phyloP scores from a whole-genome alignment of 177 flowering plant species.

The Vitis hybrid region DNA sequence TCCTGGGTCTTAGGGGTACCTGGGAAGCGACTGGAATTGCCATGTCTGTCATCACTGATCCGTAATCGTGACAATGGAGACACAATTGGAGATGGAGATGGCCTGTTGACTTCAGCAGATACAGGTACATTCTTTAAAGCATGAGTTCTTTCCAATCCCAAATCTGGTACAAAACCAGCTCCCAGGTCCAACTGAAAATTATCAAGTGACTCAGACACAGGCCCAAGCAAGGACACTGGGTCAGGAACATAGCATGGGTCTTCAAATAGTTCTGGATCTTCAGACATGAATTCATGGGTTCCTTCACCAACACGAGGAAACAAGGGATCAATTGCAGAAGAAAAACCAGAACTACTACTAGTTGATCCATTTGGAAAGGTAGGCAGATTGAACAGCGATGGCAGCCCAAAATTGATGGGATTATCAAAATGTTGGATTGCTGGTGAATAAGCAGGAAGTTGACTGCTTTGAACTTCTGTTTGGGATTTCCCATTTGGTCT shows the following conservation, averaged over 20 bases:
- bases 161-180: constrained; percentile 42
- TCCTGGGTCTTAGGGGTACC: constrained; percentile 43
- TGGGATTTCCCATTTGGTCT: constrained; percentile 49
- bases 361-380: constrained; percentile 37
- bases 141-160: constrained; percentile 40
- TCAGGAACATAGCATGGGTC: constrained; percentile 95
- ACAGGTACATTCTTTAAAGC: constrained; percentile 41
- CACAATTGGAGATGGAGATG: constrained; percentile 92
- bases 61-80: constrained; percentile 75
- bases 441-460: constrained; percentile 32
- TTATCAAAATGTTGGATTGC: constrained; percentile 48
- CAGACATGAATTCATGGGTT: constrained; percentile 45
- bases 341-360: constrained; percentile 41
- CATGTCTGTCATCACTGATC: constrained; percentile 56
- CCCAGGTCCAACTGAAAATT: constrained; percentile 74
- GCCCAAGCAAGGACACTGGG: constrained; percentile 83
- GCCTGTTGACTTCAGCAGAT: constrained; percentile 58
- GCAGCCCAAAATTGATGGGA: constrained; percentile 63
- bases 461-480: constrained; percentile 37
- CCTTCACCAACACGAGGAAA: constrained; percentile 47
- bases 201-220: constrained; percentile 93
- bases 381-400: constrained; percentile 57
- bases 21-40: constrained; percentile 31
- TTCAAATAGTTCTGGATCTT: constrained; percentile 81
- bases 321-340: constrained; percentile 42